A percentile compares a stretch with the other conserved stretches of the same genome.
Conservation (phyloP, 2,329 filamentous ascomycete genomes). For the Lizonia empirigonia region DNA sequence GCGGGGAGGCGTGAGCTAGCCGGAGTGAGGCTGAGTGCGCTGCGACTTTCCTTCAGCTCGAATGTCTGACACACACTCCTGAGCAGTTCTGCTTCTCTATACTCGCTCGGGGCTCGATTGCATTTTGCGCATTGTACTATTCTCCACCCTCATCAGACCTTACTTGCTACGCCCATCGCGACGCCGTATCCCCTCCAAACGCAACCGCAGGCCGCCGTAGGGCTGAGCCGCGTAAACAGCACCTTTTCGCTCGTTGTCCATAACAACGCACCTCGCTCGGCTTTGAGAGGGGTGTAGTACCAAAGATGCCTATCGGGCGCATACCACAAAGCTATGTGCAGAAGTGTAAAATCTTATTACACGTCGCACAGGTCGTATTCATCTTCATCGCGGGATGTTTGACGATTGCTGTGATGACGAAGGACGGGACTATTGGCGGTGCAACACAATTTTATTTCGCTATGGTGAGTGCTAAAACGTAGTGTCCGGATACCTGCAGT, state of each 20-base stretch:
- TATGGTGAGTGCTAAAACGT: constrained; percentile 52
- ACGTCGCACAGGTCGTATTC: constrained; percentile 60
- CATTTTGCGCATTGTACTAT: background rate
- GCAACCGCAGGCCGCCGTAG: constrained; percentile 3
- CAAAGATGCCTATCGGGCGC: constrained; percentile 44
- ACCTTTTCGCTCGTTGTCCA: constrained; percentile 9
- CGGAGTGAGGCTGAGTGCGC: constrained; percentile 16
- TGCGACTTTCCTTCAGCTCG: constrained; percentile 12
- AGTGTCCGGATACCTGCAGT: background rate
- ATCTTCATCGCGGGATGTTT: constrained; percentile 65
- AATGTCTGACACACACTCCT: constrained; percentile 14
- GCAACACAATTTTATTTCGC: constrained; percentile 63
- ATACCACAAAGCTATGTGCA: constrained; percentile 56
- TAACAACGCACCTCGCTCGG: constrained; percentile 13
- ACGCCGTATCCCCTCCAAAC: background rate
- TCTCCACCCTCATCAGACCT: background rate
- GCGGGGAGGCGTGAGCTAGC: constrained; percentile 17
- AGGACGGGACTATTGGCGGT: constrained; percentile 59
- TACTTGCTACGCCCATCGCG: constrained; percentile 2
- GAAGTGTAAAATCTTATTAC: constrained; percentile 61
- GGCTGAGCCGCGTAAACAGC: constrained; percentile 17
- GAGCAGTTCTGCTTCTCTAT: background rate
- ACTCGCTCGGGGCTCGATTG: background rate
- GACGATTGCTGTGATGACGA: constrained; percentile 63
- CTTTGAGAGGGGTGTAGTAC: background rate